Percentiles rank a stretch among this genome's conserved stretches.
Conservation (phyloP, 208 protist genomes). For the Wallacemonas sp. region DNA sequence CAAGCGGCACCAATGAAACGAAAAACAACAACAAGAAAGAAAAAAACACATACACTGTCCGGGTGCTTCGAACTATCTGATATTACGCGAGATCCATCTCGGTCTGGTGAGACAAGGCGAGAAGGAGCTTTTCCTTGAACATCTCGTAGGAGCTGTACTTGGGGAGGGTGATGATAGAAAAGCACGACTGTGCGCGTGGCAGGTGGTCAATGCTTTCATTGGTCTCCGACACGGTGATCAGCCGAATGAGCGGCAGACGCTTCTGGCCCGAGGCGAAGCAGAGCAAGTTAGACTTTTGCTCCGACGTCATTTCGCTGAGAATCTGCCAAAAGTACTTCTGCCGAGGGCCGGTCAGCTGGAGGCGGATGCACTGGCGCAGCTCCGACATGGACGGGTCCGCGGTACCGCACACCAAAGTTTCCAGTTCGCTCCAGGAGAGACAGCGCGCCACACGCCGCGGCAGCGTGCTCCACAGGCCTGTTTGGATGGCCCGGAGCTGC, state of each 20-base stretch:
- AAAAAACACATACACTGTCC: no score
- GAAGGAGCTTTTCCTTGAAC: constrained; percentile 77
- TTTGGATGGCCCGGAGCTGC: constrained; percentile 81
- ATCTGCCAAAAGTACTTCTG: constrained; percentile 86
- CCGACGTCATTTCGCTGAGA: constrained; percentile 76
- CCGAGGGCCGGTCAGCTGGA: constrained; percentile 47
- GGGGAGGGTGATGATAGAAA: constrained; percentile 82
- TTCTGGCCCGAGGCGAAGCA: constrained; percentile 90
- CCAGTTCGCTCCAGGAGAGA: constrained; percentile 84
- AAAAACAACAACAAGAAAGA: neutral
- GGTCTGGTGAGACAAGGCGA: constrained; percentile 82
- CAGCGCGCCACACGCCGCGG: constrained; percentile 86
- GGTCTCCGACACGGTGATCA: constrained; percentile 79
- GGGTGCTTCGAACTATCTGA: no score
- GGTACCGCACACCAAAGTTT: constrained; percentile 81
- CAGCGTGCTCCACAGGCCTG: constrained; percentile 75
- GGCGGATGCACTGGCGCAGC: constrained; percentile 67
- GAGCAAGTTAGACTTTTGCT: constrained; percentile 80
- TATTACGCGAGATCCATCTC: constrained; percentile 91
- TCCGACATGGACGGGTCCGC: constrained; percentile 64
- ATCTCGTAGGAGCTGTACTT: constrained; percentile 77
- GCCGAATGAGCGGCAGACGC: constrained; percentile 72
- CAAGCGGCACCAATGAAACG: no score
- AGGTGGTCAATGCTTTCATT: constrained; percentile 81
- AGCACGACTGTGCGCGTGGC: constrained; percentile 89